phyloP scores from a whole-genome alignment of 768 basidiomycete species.

The Kwoniella europaea region DNA sequence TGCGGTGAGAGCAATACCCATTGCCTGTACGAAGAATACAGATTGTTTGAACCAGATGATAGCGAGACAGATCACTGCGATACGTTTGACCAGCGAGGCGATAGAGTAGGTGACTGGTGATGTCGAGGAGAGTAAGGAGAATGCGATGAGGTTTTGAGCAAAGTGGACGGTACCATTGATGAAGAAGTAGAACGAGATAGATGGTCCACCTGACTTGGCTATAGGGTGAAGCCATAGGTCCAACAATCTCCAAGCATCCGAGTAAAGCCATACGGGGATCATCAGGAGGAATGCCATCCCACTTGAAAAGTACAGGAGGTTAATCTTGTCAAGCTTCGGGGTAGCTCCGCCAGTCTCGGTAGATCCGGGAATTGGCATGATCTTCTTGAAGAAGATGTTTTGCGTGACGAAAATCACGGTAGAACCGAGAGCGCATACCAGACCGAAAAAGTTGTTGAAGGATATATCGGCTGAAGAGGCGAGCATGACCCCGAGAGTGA shows the following conservation, averaged over 20 bases:
- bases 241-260: constrained; percentile 76
- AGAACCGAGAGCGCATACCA: constrained; percentile 96
- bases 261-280: constrained; percentile 93
- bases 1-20: constrained; percentile 91
- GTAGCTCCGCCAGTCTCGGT: constrained; percentile 48
- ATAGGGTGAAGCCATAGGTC: constrained; percentile 58
- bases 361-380: constrained; percentile 70
- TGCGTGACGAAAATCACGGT: constrained; percentile 96
- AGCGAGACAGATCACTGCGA: constrained; percentile 96
- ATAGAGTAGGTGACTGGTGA: constrained; percentile 99
- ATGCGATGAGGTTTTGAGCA: constrained; percentile 95
- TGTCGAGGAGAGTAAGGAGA: constrained; percentile 90
- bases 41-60: constrained; percentile 93
- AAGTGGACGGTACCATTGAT: constrained; percentile 97
- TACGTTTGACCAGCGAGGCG: constrained; percentile 95
- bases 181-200: constrained; percentile 79
- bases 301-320: constrained; percentile 91
- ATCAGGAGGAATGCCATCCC: constrained; percentile 92
- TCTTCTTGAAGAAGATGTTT: constrained; percentile 99
- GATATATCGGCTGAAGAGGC: constrained; percentile 93
- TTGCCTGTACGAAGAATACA: constrained; percentile 79
- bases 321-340: constrained; percentile 92
- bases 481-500: constrained; percentile 96
- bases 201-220: constrained; percentile 60
- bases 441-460: constrained; percentile 78